Conservation (phyloP, 1,284 basidiomycete genomes). For the Cutaneotrichosporon sp. region DNA sequence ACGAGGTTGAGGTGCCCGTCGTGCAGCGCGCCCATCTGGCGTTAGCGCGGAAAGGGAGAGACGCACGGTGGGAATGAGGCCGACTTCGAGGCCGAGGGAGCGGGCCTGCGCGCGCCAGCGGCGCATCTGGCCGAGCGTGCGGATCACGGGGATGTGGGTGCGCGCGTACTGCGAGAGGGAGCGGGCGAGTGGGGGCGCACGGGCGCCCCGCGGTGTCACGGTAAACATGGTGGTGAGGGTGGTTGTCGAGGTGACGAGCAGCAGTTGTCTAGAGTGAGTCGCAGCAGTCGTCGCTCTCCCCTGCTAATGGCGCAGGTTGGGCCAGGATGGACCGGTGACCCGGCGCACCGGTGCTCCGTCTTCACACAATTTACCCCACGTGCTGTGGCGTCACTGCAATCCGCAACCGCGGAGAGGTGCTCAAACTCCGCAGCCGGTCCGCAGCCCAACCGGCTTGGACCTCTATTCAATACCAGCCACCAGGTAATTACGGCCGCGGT, state of each 20-base stretch:
- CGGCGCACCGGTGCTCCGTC: too few species aligned
- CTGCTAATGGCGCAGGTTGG: too few species aligned
- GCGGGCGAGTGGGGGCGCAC: not conserved
- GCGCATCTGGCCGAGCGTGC: slow-evolving; percentile 67
- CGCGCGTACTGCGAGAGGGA: not conserved
- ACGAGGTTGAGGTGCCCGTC: slow-evolving; percentile 86
- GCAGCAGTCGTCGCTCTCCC: too few species aligned
- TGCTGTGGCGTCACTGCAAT: not conserved
- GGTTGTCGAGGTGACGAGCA: not conserved
- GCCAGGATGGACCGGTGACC: too few species aligned
- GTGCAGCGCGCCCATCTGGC: slow-evolving; percentile 88
- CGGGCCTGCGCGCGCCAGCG: slow-evolving; percentile 73
- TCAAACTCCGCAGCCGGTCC: not conserved
- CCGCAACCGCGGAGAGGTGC: not conserved
- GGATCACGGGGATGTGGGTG: slow-evolving; percentile 68
- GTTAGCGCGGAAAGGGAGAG: not conserved
- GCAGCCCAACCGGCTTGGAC: too few species aligned
- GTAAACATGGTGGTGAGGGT: not conserved
- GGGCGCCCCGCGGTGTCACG: not conserved
- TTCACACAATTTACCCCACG: not conserved
- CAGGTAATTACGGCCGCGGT: too few species aligned
- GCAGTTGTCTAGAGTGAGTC: not conserved
- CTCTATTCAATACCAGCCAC: too few species aligned
- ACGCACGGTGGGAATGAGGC: slow-evolving; percentile 77
- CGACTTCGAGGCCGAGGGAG: slow-evolving; percentile 67